Conservation (phyloP, 495 filamentous ascomycete genomes). For the Parachaetomium inaequale region DNA sequence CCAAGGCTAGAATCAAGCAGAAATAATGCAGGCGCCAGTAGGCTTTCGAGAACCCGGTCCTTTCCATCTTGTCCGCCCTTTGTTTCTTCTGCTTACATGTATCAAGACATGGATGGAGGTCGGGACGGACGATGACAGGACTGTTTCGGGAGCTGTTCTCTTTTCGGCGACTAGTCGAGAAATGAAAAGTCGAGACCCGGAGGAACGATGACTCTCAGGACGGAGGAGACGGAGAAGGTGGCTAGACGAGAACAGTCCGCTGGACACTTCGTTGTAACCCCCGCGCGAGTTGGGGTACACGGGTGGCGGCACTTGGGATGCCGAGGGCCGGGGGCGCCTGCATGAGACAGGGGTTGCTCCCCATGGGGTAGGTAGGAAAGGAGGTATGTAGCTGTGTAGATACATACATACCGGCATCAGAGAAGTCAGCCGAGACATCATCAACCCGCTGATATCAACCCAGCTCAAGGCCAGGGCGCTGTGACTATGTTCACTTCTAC, state of each 20-base stretch:
- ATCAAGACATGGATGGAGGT: too few relatives aligned
- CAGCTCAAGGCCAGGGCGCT: too few relatives aligned
- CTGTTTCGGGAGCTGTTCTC: too few relatives aligned
- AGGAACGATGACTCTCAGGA: background rate
- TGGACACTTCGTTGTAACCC: background rate
- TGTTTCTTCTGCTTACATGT: too few relatives aligned
- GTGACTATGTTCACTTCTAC: too few relatives aligned
- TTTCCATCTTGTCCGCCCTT: conserved; percentile 14
- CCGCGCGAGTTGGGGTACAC: background rate
- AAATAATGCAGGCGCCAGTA: conserved; percentile 44
- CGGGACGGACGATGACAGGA: too few relatives aligned
- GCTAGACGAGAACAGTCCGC: background rate
- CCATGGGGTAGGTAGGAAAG: background rate
- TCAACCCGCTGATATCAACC: too few relatives aligned
- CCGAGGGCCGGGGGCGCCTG: background rate
- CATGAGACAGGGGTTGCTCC: background rate
- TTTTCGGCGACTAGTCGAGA: background rate
- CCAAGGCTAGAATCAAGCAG: conserved; percentile 53
- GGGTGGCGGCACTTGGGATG: background rate
- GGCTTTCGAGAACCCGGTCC: conserved; percentile 33
- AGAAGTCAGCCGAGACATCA: too few relatives aligned
- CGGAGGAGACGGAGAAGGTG: background rate
- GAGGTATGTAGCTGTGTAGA: too few relatives aligned
- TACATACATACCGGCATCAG: too few relatives aligned
- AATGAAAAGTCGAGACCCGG: background rate